Evolutionary conservation across 2,329 filamentous ascomycete genomes (phyloP), one percentile per base, ranked within the genome.

Genomic region (Sporothrix schenckii): DNA sequence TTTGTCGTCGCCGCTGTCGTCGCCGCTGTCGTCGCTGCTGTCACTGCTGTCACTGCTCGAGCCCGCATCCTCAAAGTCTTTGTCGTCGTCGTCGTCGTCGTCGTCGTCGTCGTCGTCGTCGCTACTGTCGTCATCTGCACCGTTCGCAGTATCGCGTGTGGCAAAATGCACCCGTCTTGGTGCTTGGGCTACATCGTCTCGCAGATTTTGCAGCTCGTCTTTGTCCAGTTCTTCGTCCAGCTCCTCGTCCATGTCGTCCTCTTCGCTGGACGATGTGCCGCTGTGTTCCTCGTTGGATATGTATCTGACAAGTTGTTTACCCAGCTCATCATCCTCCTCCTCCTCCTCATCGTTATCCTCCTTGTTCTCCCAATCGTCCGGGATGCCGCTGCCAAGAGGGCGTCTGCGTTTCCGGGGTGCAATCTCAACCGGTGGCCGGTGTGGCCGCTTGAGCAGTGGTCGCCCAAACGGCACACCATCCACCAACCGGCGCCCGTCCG

Each of bases 401-500:
- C 44, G 54, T 19, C 41, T 85, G 75, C 87, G 86, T 78, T 95
- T 96, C 72, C 89, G 85, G 0, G 93, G 89, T 0, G 92, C 91
- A 19, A 96, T 92, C 14, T 84, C 81, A 52, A 96, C 82, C 0
- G 85, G 78, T 0, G 93, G 93, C 61, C 93, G 86, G 70, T 84
- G 83, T 0, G 86, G 83, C 1, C 81, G 76, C 75, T 86, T 87
- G 10, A 94, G 81, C 76, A 88, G 88, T 0, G 91, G 89, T 72
- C 90, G 87, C 2, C 94, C 94, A 78, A 94, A 97, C 0, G 93
- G 87, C 24, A 97, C 83, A 3, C 94, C 94, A 77, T 98, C 94
- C 13, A 95, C 85, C 6, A 97, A 84, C 77, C 94, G 93, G 74
- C 85, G 90, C 4, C 94, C 94, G 78, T 92, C 91, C 1, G 82